Conservation (phyloP, 1,284 basidiomycete genomes). For the Xerocomus nothofagi region DNA sequence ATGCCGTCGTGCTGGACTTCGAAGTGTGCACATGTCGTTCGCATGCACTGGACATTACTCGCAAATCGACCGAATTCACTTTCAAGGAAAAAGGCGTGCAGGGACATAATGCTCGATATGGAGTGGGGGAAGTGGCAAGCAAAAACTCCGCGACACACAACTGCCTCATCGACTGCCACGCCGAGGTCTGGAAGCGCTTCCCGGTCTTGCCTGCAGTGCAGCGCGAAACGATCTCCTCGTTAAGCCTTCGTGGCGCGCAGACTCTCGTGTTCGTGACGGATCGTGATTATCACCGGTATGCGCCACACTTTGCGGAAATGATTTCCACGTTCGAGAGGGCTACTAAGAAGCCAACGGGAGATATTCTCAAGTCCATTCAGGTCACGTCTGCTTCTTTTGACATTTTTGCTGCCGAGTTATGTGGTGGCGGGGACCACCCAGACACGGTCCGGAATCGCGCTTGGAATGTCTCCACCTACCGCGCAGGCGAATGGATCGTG, state of each 20-base stretch:
- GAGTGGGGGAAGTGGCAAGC: constrained; percentile 8
- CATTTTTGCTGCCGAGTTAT: constrained; percentile 24
- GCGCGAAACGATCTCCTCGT: constrained; percentile 44
- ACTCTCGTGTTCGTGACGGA: constrained; percentile 48
- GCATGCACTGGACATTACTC: constrained; percentile 49
- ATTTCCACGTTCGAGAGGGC: constrained; percentile 46
- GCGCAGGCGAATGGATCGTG: constrained; percentile 62
- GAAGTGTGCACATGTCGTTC: constrained; percentile 38
- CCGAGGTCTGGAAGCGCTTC: constrained; percentile 64
- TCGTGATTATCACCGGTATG: constrained; percentile 36
- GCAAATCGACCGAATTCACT: constrained; percentile 52
- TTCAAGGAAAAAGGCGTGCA: constrained; percentile 43
- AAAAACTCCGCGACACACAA: constrained; percentile 38
- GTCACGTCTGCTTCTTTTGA: constrained; percentile 26
- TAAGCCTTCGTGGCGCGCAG: constrained; percentile 30
- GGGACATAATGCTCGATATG: constrained; percentile 16
- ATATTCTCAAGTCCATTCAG: constrained; percentile 39
- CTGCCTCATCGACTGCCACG: constrained; percentile 54
- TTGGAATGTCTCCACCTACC: constrained; percentile 41
- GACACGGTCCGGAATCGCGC: not conserved
- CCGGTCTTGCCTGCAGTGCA: constrained; percentile 57
- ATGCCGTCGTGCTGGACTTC: constrained; percentile 43
- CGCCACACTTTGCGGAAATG: constrained; percentile 45
- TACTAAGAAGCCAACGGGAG: constrained; percentile 44
- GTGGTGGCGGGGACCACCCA: not conserved